A percentile compares a stretch with the other conserved stretches of the same genome.
phyloP scores from a whole-genome alignment of 176 grass and related monocot genomes.

The Alloteropsis semialata region DNA sequence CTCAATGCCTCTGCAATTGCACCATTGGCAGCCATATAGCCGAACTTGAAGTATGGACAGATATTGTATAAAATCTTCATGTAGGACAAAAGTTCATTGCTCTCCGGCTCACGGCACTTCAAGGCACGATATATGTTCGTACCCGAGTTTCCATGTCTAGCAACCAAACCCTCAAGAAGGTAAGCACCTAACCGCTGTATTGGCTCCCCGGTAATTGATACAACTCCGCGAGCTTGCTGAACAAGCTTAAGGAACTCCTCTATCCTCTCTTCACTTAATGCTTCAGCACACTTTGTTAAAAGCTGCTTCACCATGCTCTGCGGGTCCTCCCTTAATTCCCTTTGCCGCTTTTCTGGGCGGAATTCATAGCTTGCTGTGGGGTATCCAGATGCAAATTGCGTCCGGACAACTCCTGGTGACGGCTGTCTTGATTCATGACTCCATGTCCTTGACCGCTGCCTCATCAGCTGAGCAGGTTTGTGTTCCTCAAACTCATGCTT shows the following conservation, averaged over 20 bases:
- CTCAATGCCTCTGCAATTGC: constrained; percentile 92
- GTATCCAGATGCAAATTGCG: constrained; percentile 41
- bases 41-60: constrained; percentile 98
- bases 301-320: constrained; percentile 60
- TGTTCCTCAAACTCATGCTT: constrained; percentile 47
- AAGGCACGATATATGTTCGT: constrained; percentile 75
- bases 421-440: constrained; percentile 54
- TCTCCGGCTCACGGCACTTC: constrained; percentile 64
- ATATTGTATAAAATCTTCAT: constrained; percentile 88
- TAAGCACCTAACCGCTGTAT: constrained; percentile 84
- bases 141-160: constrained; percentile 73
- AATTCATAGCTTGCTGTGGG: constrained; percentile 45
- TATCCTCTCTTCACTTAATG: constrained; percentile 63
- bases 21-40: constrained; percentile 96
- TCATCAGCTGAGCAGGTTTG: constrained; percentile 51
- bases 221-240: constrained; percentile 48
- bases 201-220: constrained; percentile 82
- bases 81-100: constrained; percentile 89
- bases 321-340: constrained; percentile 55
- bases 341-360: constrained; percentile 65
- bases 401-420: constrained; percentile 21
- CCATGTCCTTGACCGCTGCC: constrained; percentile 69
- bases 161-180: constrained; percentile 86
- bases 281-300: constrained; percentile 70
- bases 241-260: constrained; percentile 69